Percentiles rank a stretch among this genome's conserved stretches.
These are phyloP conservation scores for Claviceps cyperi DNA, from an alignment of 2,329 filamentous ascomycete genomes.

Conservation along the genomic window DNA sequence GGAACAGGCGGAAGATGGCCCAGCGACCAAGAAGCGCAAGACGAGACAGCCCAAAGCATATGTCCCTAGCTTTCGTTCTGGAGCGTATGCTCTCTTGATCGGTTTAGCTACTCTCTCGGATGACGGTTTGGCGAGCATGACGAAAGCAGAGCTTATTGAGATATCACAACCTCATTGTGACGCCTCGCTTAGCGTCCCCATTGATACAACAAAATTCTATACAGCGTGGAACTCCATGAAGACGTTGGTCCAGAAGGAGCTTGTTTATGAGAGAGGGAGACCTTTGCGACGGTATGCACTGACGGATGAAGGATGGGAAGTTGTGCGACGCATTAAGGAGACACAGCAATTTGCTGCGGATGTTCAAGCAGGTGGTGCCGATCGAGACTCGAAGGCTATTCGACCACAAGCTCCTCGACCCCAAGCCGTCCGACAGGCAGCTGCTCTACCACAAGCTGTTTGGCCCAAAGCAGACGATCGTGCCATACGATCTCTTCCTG, in stretches of 20 bases:
- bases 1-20: slow-evolving; percentile 21
- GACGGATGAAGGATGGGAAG: slow-evolving; percentile 67
- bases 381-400: not conserved
- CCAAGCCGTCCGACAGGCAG: no score
- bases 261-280: slow-evolving; percentile 57
- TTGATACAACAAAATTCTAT: slow-evolving; percentile 54
- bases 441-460: not conserved
- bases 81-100: slow-evolving; percentile 57
- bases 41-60: slow-evolving; percentile 48
- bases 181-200: slow-evolving; percentile 54
- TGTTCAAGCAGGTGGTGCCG: slow-evolving; percentile 5
- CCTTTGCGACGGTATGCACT: slow-evolving; percentile 54
- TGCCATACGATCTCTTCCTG: not conserved
- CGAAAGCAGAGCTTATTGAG: slow-evolving; percentile 54
- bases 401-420: not conserved
- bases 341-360: slow-evolving; percentile 25
- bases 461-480: not conserved
- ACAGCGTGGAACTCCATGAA: slow-evolving; percentile 79
- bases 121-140: slow-evolving; percentile 37
- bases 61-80: slow-evolving; percentile 57
- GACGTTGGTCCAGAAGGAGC: slow-evolving; percentile 55
- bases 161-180: slow-evolving; percentile 59
- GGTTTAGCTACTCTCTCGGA: slow-evolving; percentile 48
- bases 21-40: slow-evolving; percentile 37
- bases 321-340: slow-evolving; percentile 48